Percentiles rank a stretch among this genome's conserved stretches.
Conservation (phyloP, 1,139 yeast genomes). For the Diutina mesorugosa region DNA sequence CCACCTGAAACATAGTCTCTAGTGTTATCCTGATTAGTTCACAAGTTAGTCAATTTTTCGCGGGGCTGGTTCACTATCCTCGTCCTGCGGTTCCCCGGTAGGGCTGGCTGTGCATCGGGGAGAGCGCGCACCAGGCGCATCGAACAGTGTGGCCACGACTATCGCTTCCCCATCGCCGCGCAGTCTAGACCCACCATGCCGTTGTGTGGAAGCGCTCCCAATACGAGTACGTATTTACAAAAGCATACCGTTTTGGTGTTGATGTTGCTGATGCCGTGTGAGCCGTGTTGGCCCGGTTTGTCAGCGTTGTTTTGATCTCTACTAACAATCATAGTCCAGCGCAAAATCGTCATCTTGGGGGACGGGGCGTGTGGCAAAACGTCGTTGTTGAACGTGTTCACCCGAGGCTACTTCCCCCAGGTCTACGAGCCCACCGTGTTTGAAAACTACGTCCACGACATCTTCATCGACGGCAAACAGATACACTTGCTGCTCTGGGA, state of each 20-base stretch:
- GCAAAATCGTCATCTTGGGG: constrained; percentile 90
- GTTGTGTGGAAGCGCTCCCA: constrained; percentile 2
- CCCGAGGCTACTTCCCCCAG: constrained; percentile 96
- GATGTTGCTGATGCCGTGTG: too few relatives aligned
- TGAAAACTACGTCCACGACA: constrained; percentile 95
- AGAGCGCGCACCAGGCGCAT: neutral
- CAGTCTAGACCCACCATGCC: neutral
- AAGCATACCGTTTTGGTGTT: neutral
- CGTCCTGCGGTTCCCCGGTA: too few relatives aligned
- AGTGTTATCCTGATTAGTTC: too few relatives aligned
- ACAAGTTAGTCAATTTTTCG: too few relatives aligned
- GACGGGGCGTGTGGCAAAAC: constrained; percentile 89
- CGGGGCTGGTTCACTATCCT: too few relatives aligned
- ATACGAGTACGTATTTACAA: neutral
- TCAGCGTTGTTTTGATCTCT: neutral
- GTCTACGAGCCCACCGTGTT: constrained; percentile 97
- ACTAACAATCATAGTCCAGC: constrained; percentile 33
- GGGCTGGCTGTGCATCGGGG: neutral
- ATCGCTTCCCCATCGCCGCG: neutral
- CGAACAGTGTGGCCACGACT: neutral
- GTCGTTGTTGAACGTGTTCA: constrained; percentile 85
- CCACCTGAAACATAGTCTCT: too few relatives aligned
- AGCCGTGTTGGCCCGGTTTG: neutral
- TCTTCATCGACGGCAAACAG: constrained; percentile 88
- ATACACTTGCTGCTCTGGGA: constrained; percentile 94